A percentile compares a stretch with the other conserved stretches of the same genome.
Conservation (phyloP, 768 basidiomycete genomes). For the Rossbeevera mucosa region DNA sequence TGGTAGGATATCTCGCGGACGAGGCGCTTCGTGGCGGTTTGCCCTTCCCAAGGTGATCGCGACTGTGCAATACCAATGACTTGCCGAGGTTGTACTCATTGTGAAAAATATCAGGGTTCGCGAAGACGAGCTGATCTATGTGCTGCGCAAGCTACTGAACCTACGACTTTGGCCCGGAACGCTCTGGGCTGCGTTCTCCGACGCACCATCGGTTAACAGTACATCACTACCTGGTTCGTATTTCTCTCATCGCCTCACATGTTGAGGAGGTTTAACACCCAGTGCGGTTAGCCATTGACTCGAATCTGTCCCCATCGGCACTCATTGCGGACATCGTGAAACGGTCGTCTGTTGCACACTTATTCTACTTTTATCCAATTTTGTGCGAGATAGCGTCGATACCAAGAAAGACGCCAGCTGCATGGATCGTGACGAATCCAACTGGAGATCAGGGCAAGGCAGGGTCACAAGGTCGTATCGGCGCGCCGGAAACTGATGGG, state of each 20-base stretch:
- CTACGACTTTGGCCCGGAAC: constrained; percentile 73
- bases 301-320: constrained; percentile 43
- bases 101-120: constrained; percentile 48
- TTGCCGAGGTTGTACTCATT: not conserved
- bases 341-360: constrained; percentile 72
- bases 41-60: constrained; percentile 75
- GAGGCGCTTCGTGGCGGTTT: constrained; percentile 78
- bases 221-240: constrained; percentile 54
- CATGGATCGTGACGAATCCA: constrained; percentile 46
- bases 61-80: not conserved
- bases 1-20: constrained; percentile 79
- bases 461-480: constrained; percentile 16
- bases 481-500: constrained; percentile 15
- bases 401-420: constrained; percentile 60
- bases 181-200: constrained; percentile 70
- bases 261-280: not conserved
- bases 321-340: constrained; percentile 68
- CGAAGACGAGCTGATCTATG: constrained; percentile 87
- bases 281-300: constrained; percentile 35
- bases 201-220: constrained; percentile 54
- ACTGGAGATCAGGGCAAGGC: constrained; percentile 9
- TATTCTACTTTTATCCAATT: constrained; percentile 83
- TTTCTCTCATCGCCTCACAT: not conserved
- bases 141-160: constrained; percentile 69
- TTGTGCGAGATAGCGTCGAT: constrained; percentile 77